phyloP scores from a whole-genome alignment of 2,329 filamentous ascomycete genomes.

The Myriosclerotinia duriaeana region DNA sequence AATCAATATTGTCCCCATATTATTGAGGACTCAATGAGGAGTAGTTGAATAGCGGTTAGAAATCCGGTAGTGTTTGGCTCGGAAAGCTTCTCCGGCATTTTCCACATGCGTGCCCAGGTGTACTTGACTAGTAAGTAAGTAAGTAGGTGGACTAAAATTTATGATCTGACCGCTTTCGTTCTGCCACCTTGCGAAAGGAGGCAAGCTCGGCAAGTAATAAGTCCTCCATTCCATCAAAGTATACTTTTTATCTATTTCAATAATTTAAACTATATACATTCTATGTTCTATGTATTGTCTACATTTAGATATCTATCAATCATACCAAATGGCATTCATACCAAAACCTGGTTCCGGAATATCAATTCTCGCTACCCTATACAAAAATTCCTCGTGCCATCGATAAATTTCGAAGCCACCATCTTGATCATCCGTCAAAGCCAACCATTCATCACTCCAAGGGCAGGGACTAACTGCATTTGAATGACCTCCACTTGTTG shows the following conservation, averaged over 20 bases:
- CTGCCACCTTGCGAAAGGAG: too few species aligned
- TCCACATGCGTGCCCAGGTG: too few species aligned
- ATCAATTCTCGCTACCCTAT: slow-evolving; percentile 71
- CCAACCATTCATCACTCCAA: slow-evolving; percentile 87
- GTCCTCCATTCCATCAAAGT: neutral
- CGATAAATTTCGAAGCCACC: slow-evolving; percentile 86
- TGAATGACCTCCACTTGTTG: slow-evolving; percentile 82
- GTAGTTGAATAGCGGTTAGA: slow-evolving; percentile 2
- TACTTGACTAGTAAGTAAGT: too few species aligned
- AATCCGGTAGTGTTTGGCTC: slow-evolving; percentile 7
- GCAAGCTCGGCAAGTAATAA: neutral
- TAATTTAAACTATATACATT: neutral
- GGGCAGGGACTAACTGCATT: slow-evolving; percentile 84
- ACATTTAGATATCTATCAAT: slow-evolving; percentile 47
- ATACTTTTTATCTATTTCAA: neutral
- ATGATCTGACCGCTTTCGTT: too few species aligned
- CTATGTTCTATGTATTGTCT: neutral
- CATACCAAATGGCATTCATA: slow-evolving; percentile 97
- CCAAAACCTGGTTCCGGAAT: slow-evolving; percentile 87
- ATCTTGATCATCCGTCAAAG: slow-evolving; percentile 83
- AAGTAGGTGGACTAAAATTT: too few species aligned
- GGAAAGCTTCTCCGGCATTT: slow-evolving; percentile 16
- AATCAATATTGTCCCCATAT: slow-evolving; percentile 5
- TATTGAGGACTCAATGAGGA: too few species aligned
- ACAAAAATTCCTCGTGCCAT: slow-evolving; percentile 79